phyloP scores from a whole-genome alignment of 2,329 filamentous ascomycete genomes.

The Colletotrichum costaricense region DNA sequence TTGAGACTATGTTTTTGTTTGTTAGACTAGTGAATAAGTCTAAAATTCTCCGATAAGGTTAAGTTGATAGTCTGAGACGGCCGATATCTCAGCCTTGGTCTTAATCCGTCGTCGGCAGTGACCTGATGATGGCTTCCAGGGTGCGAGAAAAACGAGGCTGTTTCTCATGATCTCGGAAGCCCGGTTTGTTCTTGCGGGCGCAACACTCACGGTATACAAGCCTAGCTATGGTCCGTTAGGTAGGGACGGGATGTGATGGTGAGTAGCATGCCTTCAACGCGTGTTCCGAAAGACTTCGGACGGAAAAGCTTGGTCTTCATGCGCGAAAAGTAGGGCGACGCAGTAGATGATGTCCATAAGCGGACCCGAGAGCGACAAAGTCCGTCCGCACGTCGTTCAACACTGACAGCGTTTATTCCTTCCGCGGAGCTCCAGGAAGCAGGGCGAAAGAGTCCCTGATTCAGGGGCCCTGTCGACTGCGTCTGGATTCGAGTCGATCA shows the following conservation, averaged over 20 bases:
- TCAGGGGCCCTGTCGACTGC: not conserved
- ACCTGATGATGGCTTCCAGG: not conserved
- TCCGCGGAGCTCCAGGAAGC: not conserved
- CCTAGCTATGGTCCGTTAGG: not conserved
- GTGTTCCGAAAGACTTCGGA: conserved; percentile 2
- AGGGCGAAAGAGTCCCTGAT: not conserved
- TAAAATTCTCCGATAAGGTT: conserved; percentile 9
- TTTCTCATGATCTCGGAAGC: not conserved
- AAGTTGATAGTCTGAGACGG: conserved; percentile 9
- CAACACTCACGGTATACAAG: not conserved
- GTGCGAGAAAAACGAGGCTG: not conserved
- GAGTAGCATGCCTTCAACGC: not conserved
- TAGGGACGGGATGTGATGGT: not conserved
- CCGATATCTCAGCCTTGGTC: not conserved
- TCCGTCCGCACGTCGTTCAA: not conserved
- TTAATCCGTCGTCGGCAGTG: not conserved
- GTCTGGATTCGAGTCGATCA: not conserved
- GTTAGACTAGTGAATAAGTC: not conserved
- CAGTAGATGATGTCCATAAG: not conserved
- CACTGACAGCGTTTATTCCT: conserved; percentile 18
- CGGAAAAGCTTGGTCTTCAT: not conserved
- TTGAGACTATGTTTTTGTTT: not conserved
- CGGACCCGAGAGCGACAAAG: not conserved
- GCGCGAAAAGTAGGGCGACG: not conserved
- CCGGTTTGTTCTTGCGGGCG: not conserved